Base-by-base conservation (phyloP, 129 eudicot species). In the Heracleum sosnowskyi region DNA sequence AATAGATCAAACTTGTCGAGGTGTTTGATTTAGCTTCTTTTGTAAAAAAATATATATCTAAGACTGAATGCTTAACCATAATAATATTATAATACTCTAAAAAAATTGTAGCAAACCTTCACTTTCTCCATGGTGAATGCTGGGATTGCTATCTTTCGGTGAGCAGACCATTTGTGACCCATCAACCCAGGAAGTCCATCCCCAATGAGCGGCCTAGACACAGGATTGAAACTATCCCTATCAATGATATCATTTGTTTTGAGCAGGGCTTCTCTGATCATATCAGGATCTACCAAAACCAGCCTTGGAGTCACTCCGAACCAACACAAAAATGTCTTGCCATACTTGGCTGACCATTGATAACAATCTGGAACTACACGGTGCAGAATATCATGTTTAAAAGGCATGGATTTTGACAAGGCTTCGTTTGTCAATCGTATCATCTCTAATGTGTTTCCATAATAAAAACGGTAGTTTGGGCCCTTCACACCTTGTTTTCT, bases 151-250 rank as follows among this genome's bases (percentile, higher is more conserved):
- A 86, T 74, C 66, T 55, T 73, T 46, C 87, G 74, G 46, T 83
- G 89, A 75, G 64, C 20, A 75, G 81, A 83, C 89, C 89, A 86
- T 76, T 80, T 70, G 13, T 83, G 62, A 20, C 85, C 89, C 42
- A 44, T 42, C 33, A 86, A 70, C 1, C 82, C 83, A 28, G 82
- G 72, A 64, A 86, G 84, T 28, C 89, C 89, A 2, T 78, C 78
- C 7, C 87, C 89, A 42, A 80, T 74, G 12, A 86, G 79, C 78
- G 41, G 29, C 73, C 16, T 81, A 28, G 84, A 60, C 51, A 74
- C 17, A n/a, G 89, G 89, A 37, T 78, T 80, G 22, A 37, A 76
- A 35, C 47, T 74, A 35, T 64, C 31, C 51, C 71, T 83, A 42
- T 45, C 81, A 36, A 83, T 79, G 6, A 28, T 46, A 3, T 33